Evolutionary conservation across 2,329 filamentous ascomycete species (phyloP).

Genomic region (Coleophoma cylindrospora): DNA sequence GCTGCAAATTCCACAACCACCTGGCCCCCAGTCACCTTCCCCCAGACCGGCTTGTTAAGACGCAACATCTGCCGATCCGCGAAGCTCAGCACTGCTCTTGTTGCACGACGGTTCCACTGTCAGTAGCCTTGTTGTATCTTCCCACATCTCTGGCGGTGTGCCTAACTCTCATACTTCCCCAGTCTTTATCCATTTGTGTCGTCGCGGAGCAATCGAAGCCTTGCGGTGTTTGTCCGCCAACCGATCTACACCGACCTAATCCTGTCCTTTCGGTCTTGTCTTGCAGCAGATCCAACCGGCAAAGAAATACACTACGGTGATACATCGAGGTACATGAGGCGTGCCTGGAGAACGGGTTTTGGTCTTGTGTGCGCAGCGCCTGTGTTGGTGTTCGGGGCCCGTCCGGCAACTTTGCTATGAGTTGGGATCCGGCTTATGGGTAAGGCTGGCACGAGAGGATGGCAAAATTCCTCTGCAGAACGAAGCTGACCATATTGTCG

Average conservation of each 20-base stretch:
- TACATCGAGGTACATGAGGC: not conserved
- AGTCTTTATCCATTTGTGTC: too few species aligned
- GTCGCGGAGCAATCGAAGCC: too few species aligned
- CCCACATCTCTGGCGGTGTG: too few species aligned
- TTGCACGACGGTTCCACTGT: too few species aligned
- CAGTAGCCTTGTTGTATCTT: too few species aligned
- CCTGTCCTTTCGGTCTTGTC: not conserved
- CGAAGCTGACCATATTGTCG: conserved; percentile 29
- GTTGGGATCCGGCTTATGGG: conserved; percentile 53
- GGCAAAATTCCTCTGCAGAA: conserved; percentile 1
- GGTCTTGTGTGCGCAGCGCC: conserved; percentile 7
- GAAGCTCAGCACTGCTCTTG: too few species aligned
- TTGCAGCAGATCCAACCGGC: not conserved
- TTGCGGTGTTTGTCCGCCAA: too few species aligned
- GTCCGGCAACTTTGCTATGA: conserved; percentile 49
- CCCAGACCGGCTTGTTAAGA: too few species aligned
- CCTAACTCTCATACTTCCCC: too few species aligned
- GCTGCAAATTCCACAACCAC: not conserved
- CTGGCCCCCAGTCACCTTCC: too few species aligned
- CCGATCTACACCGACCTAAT: not conserved
- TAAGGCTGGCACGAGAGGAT: conserved; percentile 24
- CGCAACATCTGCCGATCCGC: too few species aligned
- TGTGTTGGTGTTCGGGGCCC: not conserved
- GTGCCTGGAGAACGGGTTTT: conserved; percentile 11
- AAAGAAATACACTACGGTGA: not conserved